Conservation (phyloP, 2,329 filamentous ascomycete genomes). For the Teratosphaeria destructans region DNA sequence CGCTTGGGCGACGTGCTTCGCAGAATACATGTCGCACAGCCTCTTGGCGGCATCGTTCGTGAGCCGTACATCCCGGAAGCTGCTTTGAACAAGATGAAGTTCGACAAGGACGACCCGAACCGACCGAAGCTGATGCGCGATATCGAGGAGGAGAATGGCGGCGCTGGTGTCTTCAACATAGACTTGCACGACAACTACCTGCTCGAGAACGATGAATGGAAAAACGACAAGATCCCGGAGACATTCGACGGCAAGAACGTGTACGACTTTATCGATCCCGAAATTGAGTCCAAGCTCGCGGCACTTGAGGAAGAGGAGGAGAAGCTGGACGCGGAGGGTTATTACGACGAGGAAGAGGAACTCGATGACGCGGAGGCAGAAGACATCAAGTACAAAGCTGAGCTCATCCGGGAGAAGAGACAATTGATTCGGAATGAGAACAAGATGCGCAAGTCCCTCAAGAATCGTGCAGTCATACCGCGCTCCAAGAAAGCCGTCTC, state of each 20-base stretch:
- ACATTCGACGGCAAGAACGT: slow-evolving; percentile 93
- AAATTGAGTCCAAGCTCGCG: slow-evolving; percentile 86
- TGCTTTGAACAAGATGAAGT: slow-evolving; percentile 71
- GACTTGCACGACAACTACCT: slow-evolving; percentile 82
- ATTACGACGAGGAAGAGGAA: slow-evolving; percentile 72
- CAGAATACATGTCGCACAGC: slow-evolving; percentile 93
- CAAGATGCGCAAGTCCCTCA: slow-evolving; percentile 89
- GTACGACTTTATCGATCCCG: slow-evolving; percentile 92
- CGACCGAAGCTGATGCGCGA: slow-evolving; percentile 72
- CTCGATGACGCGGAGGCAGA: slow-evolving; percentile 83
- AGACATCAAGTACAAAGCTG: slow-evolving; percentile 81
- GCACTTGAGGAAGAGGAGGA: slow-evolving; percentile 94
- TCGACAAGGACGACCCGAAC: slow-evolving; percentile 81
- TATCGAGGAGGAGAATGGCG: slow-evolving; percentile 82
- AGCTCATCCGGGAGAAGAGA: slow-evolving; percentile 91
- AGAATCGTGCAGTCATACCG: slow-evolving; percentile 92
- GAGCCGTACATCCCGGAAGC: slow-evolving; percentile 85
- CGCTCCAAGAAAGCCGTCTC: slow-evolving; percentile 71
- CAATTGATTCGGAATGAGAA: slow-evolving; percentile 86
- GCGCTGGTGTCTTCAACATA: slow-evolving; percentile 90
- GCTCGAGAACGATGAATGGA: slow-evolving; percentile 84
- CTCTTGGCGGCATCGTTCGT: slow-evolving; percentile 66
- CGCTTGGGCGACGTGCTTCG: slow-evolving; percentile 83
- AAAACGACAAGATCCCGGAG: slow-evolving; percentile 91
- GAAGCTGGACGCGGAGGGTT: slow-evolving; percentile 79